Evolutionary conservation across 768 basidiomycete genomes (phyloP).

Genomic region (Russula abietina): DNA sequence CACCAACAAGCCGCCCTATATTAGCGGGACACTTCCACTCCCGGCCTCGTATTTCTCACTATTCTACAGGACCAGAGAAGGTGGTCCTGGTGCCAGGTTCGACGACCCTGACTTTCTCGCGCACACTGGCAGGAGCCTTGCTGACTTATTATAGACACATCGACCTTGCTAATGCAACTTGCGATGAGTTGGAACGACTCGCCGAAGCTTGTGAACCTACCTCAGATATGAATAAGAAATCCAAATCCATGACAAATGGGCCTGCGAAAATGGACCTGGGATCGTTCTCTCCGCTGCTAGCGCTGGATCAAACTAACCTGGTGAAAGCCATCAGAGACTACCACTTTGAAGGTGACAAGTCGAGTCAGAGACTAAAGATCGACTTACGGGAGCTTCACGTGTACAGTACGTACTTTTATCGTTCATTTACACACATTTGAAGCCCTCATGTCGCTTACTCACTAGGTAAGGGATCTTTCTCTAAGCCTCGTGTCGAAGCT

Average conservation of each 20-base stretch:
- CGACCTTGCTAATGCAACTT: no score
- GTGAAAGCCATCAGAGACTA: background rate
- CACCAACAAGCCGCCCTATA: constrained; percentile 13
- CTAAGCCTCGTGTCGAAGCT: background rate
- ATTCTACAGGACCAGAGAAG: background rate
- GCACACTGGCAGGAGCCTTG: no score
- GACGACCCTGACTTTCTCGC: background rate
- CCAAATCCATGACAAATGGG: no score
- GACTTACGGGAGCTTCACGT: background rate
- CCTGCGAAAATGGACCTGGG: background rate
- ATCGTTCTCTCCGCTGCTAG: background rate
- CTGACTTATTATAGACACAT: no score
- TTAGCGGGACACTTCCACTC: background rate
- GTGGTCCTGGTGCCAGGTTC: background rate
- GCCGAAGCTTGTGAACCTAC: no score
- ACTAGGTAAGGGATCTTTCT: constrained; percentile 1
- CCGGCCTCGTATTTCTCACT: background rate
- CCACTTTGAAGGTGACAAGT: background rate
- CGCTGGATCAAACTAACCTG: background rate
- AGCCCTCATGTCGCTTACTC: no score
- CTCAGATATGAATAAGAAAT: no score
- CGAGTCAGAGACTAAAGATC: background rate
- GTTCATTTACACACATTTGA: no score
- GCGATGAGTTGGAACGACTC: no score
- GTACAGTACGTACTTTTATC: background rate